Conservation (phyloP, 768 basidiomycete species). For the Leccinum arenicola region DNA sequence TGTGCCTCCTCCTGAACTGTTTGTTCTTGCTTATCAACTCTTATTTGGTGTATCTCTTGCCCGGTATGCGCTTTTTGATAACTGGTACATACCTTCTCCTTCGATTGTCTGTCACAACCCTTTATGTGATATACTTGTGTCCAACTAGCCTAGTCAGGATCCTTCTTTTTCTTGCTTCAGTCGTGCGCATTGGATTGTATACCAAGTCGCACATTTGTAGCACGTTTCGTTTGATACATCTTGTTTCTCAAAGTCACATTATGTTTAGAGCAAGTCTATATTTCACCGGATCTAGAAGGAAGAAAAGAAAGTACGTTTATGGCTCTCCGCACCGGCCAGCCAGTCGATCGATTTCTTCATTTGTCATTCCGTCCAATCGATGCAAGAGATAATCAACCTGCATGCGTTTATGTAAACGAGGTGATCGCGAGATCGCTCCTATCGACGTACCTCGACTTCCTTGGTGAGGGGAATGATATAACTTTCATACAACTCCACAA, state of each 20-base stretch:
- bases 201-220: constrained; percentile 22
- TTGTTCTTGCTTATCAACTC: constrained; percentile 25
- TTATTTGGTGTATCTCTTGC: constrained; percentile 11
- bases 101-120: constrained; percentile 6
- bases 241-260: constrained; percentile 13
- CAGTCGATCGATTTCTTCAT: constrained; percentile 75
- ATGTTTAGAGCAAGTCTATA: constrained; percentile 2
- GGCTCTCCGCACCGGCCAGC: constrained; percentile 19
- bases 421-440: not conserved
- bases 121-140: constrained; percentile 22
- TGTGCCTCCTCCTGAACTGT: constrained; percentile 11
- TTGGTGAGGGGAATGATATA: constrained; percentile 98
- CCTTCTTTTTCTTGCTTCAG: constrained; percentile 24
- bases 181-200: constrained; percentile 20
- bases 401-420: constrained; percentile 1
- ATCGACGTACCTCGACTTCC: constrained; percentile 84
- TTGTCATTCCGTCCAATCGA: constrained; percentile 80
- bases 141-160: constrained; percentile 15
- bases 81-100: constrained; percentile 2
- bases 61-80: constrained; percentile 1
- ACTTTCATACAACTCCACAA: constrained; percentile 90
- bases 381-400: constrained; percentile 95
- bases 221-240: constrained; percentile 20
- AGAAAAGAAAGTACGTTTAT: not conserved
- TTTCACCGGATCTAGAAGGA: constrained; percentile 5